Percentiles rank a stretch among this genome's conserved stretches.
Evolutionary conservation across 495 filamentous ascomycete species (phyloP).

Genomic region (Amniculicola lignicola): DNA sequence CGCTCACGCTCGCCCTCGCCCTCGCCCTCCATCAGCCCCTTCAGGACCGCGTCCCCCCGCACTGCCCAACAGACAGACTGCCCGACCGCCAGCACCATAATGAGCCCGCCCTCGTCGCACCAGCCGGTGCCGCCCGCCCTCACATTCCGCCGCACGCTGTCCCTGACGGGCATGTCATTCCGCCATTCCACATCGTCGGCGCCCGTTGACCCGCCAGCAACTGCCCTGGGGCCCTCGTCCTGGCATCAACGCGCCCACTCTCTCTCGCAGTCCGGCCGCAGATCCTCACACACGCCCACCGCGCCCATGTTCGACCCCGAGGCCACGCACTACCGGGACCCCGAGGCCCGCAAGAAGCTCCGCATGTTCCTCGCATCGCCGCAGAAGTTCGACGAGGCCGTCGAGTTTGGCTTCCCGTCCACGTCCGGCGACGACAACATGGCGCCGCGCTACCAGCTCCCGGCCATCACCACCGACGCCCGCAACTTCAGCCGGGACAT

Average conservation of each 20-base stretch:
- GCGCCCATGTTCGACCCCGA: slow-evolving; percentile 56
- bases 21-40: slow-evolving; percentile 10
- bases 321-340: slow-evolving; percentile 84
- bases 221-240: slow-evolving; percentile 6
- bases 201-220: slow-evolving; percentile 46
- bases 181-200: slow-evolving; percentile 44
- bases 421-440: slow-evolving; percentile 43
- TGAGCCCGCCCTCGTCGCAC: slow-evolving; percentile 39
- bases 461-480: slow-evolving; percentile 26
- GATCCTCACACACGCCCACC: slow-evolving; percentile 42
- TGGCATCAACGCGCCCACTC: slow-evolving; percentile 31
- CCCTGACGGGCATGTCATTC: slow-evolving; percentile 45
- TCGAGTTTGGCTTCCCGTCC: slow-evolving; percentile 89
- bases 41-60: not conserved
- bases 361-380: slow-evolving; percentile 86
- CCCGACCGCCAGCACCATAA: slow-evolving; percentile 7
- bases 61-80: slow-evolving; percentile 9
- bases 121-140: slow-evolving; percentile 38
- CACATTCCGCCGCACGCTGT: slow-evolving; percentile 52
- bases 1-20: not conserved
- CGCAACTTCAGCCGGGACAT: slow-evolving; percentile 34
- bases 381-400: slow-evolving; percentile 92
- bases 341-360: slow-evolving; percentile 81
- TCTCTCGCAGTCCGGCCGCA: slow-evolving; percentile 46
- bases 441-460: slow-evolving; percentile 14